Conservation (phyloP, 2,329 filamentous ascomycete genomes). For the Juglanconis juglandina region DNA sequence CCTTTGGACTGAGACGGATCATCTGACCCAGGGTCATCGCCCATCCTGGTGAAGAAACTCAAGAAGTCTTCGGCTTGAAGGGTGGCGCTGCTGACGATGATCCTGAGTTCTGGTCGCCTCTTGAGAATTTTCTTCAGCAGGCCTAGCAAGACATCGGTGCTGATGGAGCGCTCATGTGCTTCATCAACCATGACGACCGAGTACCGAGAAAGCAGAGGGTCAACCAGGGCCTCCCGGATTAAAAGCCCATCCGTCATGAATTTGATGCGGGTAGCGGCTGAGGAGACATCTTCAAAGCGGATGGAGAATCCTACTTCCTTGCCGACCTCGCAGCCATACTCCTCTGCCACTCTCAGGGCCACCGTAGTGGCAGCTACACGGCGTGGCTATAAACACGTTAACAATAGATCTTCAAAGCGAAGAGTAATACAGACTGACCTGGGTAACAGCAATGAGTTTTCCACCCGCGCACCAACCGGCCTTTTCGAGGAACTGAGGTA, state of each 20-base stretch:
- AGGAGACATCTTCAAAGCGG: slow-evolving; percentile 86
- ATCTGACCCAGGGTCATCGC: slow-evolving; percentile 33
- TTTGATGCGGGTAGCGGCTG: slow-evolving; percentile 80
- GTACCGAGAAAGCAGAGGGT: slow-evolving; percentile 85
- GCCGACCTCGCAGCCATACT: slow-evolving; percentile 79
- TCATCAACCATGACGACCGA: slow-evolving; percentile 98
- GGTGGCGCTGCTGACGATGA: slow-evolving; percentile 91
- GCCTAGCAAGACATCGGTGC: slow-evolving; percentile 85
- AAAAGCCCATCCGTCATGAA: slow-evolving; percentile 93
- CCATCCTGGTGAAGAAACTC: slow-evolving; percentile 62
- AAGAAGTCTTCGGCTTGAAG: slow-evolving; percentile 85
- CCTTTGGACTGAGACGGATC: slow-evolving; percentile 34
- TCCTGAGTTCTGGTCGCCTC: slow-evolving; percentile 74
- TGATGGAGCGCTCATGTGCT: slow-evolving; percentile 89
- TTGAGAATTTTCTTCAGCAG: slow-evolving; percentile 86
- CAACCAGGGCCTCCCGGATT: slow-evolving; percentile 86
- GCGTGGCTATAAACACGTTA: slow-evolving; percentile 59
- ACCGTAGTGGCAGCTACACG: slow-evolving; percentile 89
- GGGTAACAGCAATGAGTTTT: slow-evolving; percentile 82
- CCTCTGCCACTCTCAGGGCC: slow-evolving; percentile 82
- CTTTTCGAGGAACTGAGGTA: slow-evolving; percentile 84
- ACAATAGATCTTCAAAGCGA: neutral
- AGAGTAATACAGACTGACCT: slow-evolving; percentile 56
- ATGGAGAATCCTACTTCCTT: slow-evolving; percentile 94
- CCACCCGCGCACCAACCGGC: slow-evolving; percentile 86